A percentile compares a stretch with the other conserved stretches of the same genome.
These are phyloP conservation scores for Peronospora farinosa DNA, from an alignment of 352 stramenopile genomes.

Conservation along the genomic window DNA sequence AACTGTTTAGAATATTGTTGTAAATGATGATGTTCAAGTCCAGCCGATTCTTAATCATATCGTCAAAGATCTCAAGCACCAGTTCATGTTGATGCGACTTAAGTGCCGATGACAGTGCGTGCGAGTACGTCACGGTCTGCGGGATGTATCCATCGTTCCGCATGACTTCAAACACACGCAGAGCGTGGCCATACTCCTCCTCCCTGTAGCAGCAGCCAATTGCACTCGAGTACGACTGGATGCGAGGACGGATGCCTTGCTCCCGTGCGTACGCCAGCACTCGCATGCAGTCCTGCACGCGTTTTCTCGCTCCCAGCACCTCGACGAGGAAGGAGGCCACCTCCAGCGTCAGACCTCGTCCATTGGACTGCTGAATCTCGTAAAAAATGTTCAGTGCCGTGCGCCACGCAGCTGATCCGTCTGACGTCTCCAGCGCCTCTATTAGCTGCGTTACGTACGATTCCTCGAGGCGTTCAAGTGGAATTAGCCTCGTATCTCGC, in stretches of 20 bases:
- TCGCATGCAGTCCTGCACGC: constrained; percentile 50
- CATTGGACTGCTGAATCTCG: constrained; percentile 33
- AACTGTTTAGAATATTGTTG: constrained; percentile 85
- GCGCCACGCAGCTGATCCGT: constrained; percentile 33
- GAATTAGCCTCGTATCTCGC: constrained; percentile 17
- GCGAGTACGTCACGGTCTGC: constrained; percentile 76
- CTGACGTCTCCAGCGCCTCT: constrained; percentile 27
- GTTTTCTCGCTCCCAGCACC: constrained; percentile 39
- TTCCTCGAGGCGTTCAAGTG: constrained; percentile 20
- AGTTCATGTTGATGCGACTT: constrained; percentile 75
- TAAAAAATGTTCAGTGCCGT: constrained; percentile 49
- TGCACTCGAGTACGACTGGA: constrained; percentile 74
- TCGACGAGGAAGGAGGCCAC: constrained; percentile 63
- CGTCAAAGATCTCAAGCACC: constrained; percentile 85
- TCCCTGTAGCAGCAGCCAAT: constrained; percentile 79
- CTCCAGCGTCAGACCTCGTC: constrained; percentile 33
- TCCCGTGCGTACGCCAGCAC: constrained; percentile 60
- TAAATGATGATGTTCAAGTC: constrained; percentile 74
- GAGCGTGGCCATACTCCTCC: constrained; percentile 52
- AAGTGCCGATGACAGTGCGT: constrained; percentile 70
- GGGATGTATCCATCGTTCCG: constrained; percentile 78
- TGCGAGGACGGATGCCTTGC: constrained; percentile 64
- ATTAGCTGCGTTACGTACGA: constrained; percentile 23
- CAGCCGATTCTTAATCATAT: constrained; percentile 72
- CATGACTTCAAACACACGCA: constrained; percentile 85